Evolutionary conservation across 2,329 filamentous ascomycete species (phyloP), one percentile per base, ranked within the genome.

Genomic region (Corynespora cassiicola): DNA sequence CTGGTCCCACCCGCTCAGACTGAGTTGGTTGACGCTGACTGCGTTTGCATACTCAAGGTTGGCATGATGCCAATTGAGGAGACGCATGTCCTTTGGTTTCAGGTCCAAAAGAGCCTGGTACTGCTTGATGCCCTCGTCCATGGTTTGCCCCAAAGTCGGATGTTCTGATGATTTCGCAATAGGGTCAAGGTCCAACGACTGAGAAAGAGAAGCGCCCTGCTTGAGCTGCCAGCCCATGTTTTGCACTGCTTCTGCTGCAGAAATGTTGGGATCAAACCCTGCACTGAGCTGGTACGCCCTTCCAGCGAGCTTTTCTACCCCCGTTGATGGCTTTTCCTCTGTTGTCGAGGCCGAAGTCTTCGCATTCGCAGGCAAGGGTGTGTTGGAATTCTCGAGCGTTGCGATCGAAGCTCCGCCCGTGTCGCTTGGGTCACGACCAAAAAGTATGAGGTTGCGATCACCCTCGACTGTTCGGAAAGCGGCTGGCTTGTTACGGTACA

Each of bases 11-110:
- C 91, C 86, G 6, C 86, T 84, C 10, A 99, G 80, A 66, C 92
- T 97, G 12, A 99, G 80, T 47, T 87, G 86, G 50, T 87, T 85
- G 37, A 96, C 84, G 51, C 90, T 95, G 2, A 85, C 88, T 2
- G 94, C 94, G 66, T 97, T 99, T 47, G 92, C 95, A 63, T 99
- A 99, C 68, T 99, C 94, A 10, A 99, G 78, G 62, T 99, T 99
- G 50, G 95, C 95, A 66, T 96, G 87, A 68, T 99, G 95, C 94
- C 94, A 99, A 61, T 96, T 99, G 59, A 97, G 79, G 11, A 99
- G 76, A 29, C 94, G 83, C 68, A 95, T 85, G 59, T 99, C 94
- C 61, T 90, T 88, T 1, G 91, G 81, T 10, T 84, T 88, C 35
- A 99, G 73, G 42, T 95, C 86, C 18, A 97, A 79, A 31, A 99